phyloP scores from a whole-genome alignment of 2,329 filamentous ascomycete species.

The Sarocladium oryzae region DNA sequence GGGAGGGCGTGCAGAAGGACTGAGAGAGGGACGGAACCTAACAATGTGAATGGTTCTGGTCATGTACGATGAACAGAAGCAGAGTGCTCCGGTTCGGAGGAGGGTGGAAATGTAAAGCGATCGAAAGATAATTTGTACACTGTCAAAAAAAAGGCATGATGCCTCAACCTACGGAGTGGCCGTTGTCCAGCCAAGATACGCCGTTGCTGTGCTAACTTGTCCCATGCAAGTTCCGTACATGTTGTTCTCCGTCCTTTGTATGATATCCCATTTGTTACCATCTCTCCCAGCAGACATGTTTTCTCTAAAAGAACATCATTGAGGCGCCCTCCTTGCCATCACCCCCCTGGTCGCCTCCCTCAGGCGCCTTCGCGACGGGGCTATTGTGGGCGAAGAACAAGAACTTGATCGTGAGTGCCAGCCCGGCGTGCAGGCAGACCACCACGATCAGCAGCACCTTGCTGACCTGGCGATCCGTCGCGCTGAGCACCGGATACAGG shows the following conservation, averaged over 20 bases:
- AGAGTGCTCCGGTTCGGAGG: too few relatives aligned
- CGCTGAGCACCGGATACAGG: slow-evolving; percentile 83
- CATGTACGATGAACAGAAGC: too few relatives aligned
- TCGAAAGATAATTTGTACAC: slow-evolving; percentile 16
- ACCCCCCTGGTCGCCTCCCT: slow-evolving; percentile 14
- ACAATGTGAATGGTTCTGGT: slow-evolving; percentile 7
- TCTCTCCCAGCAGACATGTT: too few relatives aligned
- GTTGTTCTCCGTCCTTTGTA: not conserved
- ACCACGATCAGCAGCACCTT: slow-evolving; percentile 82
- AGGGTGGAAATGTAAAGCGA: slow-evolving; percentile 16
- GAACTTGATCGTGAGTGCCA: slow-evolving; percentile 91
- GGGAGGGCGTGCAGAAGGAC: not conserved
- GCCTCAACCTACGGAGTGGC: too few relatives aligned
- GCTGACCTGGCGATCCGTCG: slow-evolving; percentile 86
- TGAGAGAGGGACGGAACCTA: slow-evolving; percentile 23
- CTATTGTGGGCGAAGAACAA: slow-evolving; percentile 87
- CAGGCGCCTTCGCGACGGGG: slow-evolving; percentile 34
- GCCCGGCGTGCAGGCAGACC: slow-evolving; percentile 76
- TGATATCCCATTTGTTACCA: not conserved
- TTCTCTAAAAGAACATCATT: slow-evolving; percentile 14
- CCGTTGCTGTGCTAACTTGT: not conserved
- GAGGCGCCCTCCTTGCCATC: not conserved
- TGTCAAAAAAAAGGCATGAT: slow-evolving; percentile 8
- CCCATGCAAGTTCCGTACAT: not conserved
- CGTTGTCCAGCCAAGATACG: slow-evolving; percentile 1